A percentile compares a stretch with the other conserved stretches of the same genome.
phyloP scores from a whole-genome alignment of 176 grass and related monocot species.

The Carex littledalei region DNA sequence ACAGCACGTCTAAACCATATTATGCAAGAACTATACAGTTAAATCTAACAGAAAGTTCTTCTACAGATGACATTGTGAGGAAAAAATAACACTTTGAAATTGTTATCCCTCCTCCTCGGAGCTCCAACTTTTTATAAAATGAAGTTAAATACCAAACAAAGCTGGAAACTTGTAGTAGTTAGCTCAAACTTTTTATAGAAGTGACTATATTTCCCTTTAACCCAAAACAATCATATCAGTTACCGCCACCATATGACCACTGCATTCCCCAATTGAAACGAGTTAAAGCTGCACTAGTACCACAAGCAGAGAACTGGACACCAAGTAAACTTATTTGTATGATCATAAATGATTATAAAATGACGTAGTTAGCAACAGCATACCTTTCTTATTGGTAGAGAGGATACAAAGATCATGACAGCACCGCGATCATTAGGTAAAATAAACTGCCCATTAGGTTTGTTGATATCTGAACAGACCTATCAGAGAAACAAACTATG shows the following conservation, averaged over 20 bases:
- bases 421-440: constrained; percentile 59
- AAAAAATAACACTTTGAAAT: background rate
- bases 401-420: constrained; percentile 80
- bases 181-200: background rate
- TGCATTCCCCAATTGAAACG: background rate
- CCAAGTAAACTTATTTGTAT: background rate
- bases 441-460: constrained; percentile 96
- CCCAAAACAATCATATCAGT: background rate
- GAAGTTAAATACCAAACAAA: background rate
- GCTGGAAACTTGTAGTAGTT: background rate
- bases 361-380: background rate
- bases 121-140: background rate
- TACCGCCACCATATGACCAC: background rate
- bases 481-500: constrained; percentile 27
- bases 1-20: constrained; percentile 25
- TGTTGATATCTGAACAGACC: constrained; percentile 99
- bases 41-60: background rate
- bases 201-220: background rate
- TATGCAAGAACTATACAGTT: background rate
- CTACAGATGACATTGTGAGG: background rate
- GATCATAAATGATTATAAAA: background rate
- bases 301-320: background rate
- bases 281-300: background rate
- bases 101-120: background rate
- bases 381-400: constrained; percentile 95